These are phyloP conservation scores for Pyrrhoderma noxium DNA, from an alignment of 1,284 basidiomycete species.

Conservation along the genomic window DNA sequence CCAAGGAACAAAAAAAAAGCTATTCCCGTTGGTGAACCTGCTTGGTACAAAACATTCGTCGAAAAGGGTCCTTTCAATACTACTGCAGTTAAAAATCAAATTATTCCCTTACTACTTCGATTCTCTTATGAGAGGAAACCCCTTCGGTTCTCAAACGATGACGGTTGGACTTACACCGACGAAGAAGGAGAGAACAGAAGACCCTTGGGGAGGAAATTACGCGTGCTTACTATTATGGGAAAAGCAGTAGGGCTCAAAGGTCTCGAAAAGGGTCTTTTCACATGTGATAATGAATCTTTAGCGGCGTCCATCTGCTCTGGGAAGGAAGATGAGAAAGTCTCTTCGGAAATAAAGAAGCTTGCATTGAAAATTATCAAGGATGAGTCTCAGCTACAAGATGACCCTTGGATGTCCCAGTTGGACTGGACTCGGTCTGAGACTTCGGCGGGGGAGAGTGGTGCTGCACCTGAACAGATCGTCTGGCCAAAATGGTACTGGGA, in stretches of 20 bases:
- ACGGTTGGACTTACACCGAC: slow-evolving; percentile 61
- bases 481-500: slow-evolving; percentile 99
- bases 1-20: slow-evolving; percentile 2
- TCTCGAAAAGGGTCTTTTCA: slow-evolving; percentile 34
- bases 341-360: slow-evolving; percentile 30
- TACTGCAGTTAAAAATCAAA: slow-evolving; percentile 50
- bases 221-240: slow-evolving; percentile 34
- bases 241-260: slow-evolving; percentile 35
- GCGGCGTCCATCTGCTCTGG: slow-evolving; percentile 37
- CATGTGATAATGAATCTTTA: slow-evolving; percentile 32
- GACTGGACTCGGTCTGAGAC: slow-evolving; percentile 46
- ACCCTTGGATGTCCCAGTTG: slow-evolving; percentile 60
- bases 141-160: slow-evolving; percentile 51
- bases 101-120: slow-evolving; percentile 74
- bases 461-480: slow-evolving; percentile 17
- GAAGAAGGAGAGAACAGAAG: slow-evolving; percentile 29
- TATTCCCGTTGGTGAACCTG: slow-evolving; percentile 35
- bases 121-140: slow-evolving; percentile 71
- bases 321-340: slow-evolving; percentile 28
- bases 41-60: slow-evolving; percentile 71
- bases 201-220: slow-evolving; percentile 34
- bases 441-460: neutral
- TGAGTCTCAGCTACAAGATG: slow-evolving; percentile 25
- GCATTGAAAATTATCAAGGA: slow-evolving; percentile 29
- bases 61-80: slow-evolving; percentile 39